Evolutionary conservation across 83 land plant species (phyloP), one percentile per base, ranked within the genome.

Genomic region (Picea abies): DNA sequence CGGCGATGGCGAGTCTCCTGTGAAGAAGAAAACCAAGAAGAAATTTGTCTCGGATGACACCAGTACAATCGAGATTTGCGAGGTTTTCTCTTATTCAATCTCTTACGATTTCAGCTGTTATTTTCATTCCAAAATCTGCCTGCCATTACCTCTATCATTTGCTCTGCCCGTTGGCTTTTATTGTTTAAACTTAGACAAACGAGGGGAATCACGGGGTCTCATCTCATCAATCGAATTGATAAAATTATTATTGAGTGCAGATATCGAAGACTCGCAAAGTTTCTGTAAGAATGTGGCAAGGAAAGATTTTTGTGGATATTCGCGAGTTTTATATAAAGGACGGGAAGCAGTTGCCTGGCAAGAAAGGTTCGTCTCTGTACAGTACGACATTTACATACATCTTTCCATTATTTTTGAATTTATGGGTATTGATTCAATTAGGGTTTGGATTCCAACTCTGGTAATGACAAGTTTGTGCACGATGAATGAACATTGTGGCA

Each of bases 281-380:
- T 26, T 61, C 86, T 20, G 98, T 96, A 83, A 88, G 89, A 88
- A 87, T 63, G 80, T 94, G 90, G 90, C 85, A 91, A n/a, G 96
- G 96, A 79, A 91, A 88, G 85, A 63, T 91, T 4, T 78, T 68
- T 79, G 94, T 96, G 37, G 94, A 94, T 80, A 91, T 96, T 41
- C 87, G 98, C 8, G 98, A 96, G 84, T 94, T 89, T 78, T 96
- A 89, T 72, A 76, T 62, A 66, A 96, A 96, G 72, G 96, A 89
- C 25, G 98, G 96, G 35, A 93, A 92, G 76, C 82, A 88, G n/a
- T 11, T 94, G 60, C 98, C 98, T 58, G 91, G 92, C 73, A 96
- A 90, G 85, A 96, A 96, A 96, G 96, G 98, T 94, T 12, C 15
- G 47, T 60, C 49, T 70, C 10, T 60, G 68, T 78, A 58, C 47